Base-by-base conservation (phyloP, 768 basidiomycete genomes). In the Polyporus arcularius region DNA sequence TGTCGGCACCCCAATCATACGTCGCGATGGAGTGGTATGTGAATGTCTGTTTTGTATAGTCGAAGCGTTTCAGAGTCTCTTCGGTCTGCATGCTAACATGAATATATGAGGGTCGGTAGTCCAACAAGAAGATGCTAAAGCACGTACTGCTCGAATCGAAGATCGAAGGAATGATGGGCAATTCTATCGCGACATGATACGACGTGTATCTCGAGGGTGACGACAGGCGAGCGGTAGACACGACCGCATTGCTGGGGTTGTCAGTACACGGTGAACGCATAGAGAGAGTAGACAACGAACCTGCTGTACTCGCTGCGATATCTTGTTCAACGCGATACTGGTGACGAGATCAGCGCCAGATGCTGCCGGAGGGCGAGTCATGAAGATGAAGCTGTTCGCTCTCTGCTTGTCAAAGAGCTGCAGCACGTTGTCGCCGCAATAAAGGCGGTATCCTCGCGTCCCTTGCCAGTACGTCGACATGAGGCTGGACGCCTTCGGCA, bases 131-230 rank as follows among this genome's bases (percentile, higher is more conserved):
- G 21, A 26, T 26, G 21, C 21, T 26, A 26, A 77, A 55, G 14
- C 70, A 75, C 86, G 70, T 70, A 87, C 87, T 86, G 83, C 39
- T 87, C 84, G 66, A 86, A 85, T 73, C 85, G 85, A 38, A 88
- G 68, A 67, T 89, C 87, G 63, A 89, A 88, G 0, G 85, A 68
- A 71, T 87, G 85, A 66, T 87, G 85, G 0, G 86, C 84, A 3
- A 86, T 74, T 10, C 85, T 80, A 69, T 88, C 87, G 12, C 86
- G 75, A 67, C 88, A 87, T 0, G 87, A 88, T 10, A 88, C 81
- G 4, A 89, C 87, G 67, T 88, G 87, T 8, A 88, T 77, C 62
- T 89, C 87, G 40, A 88, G 79, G 6, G 76, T 77, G 11, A 73
- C 72, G 0, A 86, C 78, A 0, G 85, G 80, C 0, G 80, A 73